These are phyloP conservation scores for Daldinia bambusicola DNA, from an alignment of 495 filamentous ascomycete genomes.

Conservation along the genomic window DNA sequence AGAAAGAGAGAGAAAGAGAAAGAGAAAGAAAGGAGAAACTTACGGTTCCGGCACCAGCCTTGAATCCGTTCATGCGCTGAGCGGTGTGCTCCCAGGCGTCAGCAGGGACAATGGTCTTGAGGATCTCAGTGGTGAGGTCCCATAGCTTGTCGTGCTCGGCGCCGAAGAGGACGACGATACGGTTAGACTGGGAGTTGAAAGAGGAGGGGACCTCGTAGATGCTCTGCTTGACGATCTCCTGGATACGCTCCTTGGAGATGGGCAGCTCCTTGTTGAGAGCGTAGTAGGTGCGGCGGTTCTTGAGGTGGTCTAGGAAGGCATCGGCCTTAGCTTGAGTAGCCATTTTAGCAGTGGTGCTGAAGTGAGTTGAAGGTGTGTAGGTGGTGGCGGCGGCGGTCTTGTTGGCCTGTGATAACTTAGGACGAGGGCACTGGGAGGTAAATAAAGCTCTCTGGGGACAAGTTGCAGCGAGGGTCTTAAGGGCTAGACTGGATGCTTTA, in stretches of 20 bases:
- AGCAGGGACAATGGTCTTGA: conserved; percentile 68
- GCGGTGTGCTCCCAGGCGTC: conserved; percentile 63
- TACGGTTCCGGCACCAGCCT: conserved; percentile 67
- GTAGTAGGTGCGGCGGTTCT: conserved; percentile 69
- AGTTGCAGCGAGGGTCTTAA: conserved; percentile 28
- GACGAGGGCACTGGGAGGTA: conserved; percentile 25
- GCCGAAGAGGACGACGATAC: conserved; percentile 68
- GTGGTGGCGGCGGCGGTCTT: conserved; percentile 22
- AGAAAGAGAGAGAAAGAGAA: too few relatives aligned
- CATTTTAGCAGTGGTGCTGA: conserved; percentile 42
- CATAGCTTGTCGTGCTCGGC: conserved; percentile 73
- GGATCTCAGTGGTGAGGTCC: conserved; percentile 63
- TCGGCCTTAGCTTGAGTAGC: conserved; percentile 46
- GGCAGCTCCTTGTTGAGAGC: conserved; percentile 64
- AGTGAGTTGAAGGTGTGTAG: conserved; percentile 20
- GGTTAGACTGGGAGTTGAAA: conserved; percentile 75
- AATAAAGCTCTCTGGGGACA: conserved; percentile 37
- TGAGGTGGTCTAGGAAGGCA: conserved; percentile 63
- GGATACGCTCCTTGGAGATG: conserved; percentile 63
- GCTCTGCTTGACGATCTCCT: conserved; percentile 64
- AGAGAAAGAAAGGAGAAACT: conserved; percentile 2
- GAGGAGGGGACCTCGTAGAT: conserved; percentile 66
- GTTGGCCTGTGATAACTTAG: conserved; percentile 18
- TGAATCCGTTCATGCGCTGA: conserved; percentile 61
- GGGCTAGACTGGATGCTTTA: conserved; percentile 15